Conservation (phyloP, 768 basidiomycete species). For the Hericium rajendrae region DNA sequence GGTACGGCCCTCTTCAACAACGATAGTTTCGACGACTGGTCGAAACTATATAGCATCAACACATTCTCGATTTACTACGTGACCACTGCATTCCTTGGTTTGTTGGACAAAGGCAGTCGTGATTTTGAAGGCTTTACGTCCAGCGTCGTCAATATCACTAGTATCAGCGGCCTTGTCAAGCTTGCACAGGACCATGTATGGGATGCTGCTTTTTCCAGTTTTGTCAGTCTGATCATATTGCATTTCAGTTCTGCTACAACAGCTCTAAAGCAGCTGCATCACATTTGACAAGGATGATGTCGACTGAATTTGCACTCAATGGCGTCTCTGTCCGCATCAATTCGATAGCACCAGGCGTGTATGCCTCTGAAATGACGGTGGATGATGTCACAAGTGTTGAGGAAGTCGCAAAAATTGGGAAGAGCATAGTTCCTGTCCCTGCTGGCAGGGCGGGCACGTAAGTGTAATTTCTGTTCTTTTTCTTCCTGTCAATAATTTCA, state of each 20-base stretch:
- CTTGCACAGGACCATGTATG: slow-evolving; percentile 71
- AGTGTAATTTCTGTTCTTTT: slow-evolving; percentile 21
- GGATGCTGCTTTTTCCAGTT: not conserved
- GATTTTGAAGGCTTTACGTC: slow-evolving; percentile 51
- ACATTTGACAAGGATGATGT: slow-evolving; percentile 67
- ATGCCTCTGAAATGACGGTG: slow-evolving; percentile 68
- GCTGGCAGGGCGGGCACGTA: slow-evolving; percentile 56
- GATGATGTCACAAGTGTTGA: slow-evolving; percentile 35
- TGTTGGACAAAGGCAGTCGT: slow-evolving; percentile 62
- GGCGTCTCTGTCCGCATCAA: slow-evolving; percentile 59
- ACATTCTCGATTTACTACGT: slow-evolving; percentile 71
- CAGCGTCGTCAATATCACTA: slow-evolving; percentile 67
- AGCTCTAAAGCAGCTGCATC: slow-evolving; percentile 70
- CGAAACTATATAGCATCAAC: slow-evolving; percentile 53
- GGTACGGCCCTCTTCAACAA: slow-evolving; percentile 63
- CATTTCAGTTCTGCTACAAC: slow-evolving; percentile 68
- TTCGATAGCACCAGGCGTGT: slow-evolving; percentile 68
- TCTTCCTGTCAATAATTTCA: not conserved
- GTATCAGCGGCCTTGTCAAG: slow-evolving; percentile 64
- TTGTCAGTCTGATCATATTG: not conserved
- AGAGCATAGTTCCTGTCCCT: slow-evolving; percentile 54
- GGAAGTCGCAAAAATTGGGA: slow-evolving; percentile 44
- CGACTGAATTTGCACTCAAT: slow-evolving; percentile 68
- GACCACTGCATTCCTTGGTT: slow-evolving; percentile 65
- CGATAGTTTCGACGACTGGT: slow-evolving; percentile 57